Evolutionary conservation across 257 asterid genomes (phyloP).

Genomic region (Capsicum baccatum): DNA sequence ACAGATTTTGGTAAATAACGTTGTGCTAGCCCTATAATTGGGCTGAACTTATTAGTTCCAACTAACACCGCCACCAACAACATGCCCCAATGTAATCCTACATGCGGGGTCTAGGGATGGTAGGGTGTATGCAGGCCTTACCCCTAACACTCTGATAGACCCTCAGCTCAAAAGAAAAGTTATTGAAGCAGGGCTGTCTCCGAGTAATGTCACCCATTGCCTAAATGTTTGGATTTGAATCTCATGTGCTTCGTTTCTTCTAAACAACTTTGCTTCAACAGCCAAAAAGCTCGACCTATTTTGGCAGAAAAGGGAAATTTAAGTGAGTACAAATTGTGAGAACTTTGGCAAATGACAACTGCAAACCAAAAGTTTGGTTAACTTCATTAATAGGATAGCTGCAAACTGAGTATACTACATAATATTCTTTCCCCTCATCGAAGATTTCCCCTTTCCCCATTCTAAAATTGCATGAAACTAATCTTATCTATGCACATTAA

Average conservation of each 20-base stretch:
- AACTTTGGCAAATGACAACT: background rate
- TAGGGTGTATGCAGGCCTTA: too few relatives aligned
- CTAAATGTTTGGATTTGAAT: background rate
- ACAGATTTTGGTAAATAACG: too few relatives aligned
- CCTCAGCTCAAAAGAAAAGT: too few relatives aligned
- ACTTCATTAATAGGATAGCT: background rate
- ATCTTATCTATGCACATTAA: constrained; percentile 8
- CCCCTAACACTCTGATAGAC: too few relatives aligned
- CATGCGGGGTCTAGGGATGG: too few relatives aligned
- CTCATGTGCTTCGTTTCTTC: background rate
- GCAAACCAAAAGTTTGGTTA: background rate
- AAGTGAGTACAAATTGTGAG: background rate
- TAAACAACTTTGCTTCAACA: background rate
- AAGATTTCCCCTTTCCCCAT: background rate
- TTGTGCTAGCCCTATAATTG: too few relatives aligned
- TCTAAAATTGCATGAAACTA: constrained; percentile 1
- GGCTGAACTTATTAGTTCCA: too few relatives aligned
- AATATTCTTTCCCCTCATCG: constrained; percentile 5
- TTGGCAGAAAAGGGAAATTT: background rate
- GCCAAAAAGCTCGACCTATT: background rate
- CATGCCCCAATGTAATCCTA: too few relatives aligned
- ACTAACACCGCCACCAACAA: too few relatives aligned
- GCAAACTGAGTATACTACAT: background rate
- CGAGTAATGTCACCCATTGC: background rate
- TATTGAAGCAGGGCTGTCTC: too few relatives aligned